A percentile compares a stretch with the other conserved stretches of the same genome.
Evolutionary conservation across 140 eudicot species (phyloP).

Genomic region (Bidens hawaiensis): DNA sequence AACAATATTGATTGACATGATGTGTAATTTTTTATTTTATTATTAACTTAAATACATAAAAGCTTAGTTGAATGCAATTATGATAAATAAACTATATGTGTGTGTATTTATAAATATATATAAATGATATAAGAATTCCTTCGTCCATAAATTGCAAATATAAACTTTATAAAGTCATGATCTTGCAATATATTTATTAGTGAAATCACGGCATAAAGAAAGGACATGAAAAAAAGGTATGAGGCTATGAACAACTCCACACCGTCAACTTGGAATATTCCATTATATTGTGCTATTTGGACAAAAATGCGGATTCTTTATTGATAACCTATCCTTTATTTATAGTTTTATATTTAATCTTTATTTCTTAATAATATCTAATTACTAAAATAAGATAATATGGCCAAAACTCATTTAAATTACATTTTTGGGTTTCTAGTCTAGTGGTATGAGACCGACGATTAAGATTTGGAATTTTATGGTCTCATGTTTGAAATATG

Average conservation of each 20-base stretch:
- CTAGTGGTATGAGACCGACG: too few species aligned
- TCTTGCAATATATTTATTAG: neutral
- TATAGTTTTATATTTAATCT: neutral
- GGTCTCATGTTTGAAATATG: too few species aligned
- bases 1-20: too few species aligned
- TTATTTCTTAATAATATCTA: neutral
- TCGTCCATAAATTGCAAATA: neutral
- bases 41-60: too few species aligned
- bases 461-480: too few species aligned
- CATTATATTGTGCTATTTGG: constrained; percentile 10
- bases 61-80: too few species aligned
- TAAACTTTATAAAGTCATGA: neutral
- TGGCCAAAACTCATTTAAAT: neutral
- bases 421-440: too few species aligned
- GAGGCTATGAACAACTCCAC: constrained; percentile 21
- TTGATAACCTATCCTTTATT: constrained; percentile 10
- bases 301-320: constrained; percentile 21
- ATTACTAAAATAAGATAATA: neutral
- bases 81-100: too few species aligned
- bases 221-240: constrained; percentile 4
- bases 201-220: neutral
- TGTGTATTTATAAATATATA: too few species aligned
- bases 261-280: constrained; percentile 29
- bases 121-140: too few species aligned
- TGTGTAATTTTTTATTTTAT: too few species aligned